These are phyloP conservation scores for Sporothrix humicola DNA, from an alignment of 2,329 filamentous ascomycete genomes.

Conservation along the genomic window DNA sequence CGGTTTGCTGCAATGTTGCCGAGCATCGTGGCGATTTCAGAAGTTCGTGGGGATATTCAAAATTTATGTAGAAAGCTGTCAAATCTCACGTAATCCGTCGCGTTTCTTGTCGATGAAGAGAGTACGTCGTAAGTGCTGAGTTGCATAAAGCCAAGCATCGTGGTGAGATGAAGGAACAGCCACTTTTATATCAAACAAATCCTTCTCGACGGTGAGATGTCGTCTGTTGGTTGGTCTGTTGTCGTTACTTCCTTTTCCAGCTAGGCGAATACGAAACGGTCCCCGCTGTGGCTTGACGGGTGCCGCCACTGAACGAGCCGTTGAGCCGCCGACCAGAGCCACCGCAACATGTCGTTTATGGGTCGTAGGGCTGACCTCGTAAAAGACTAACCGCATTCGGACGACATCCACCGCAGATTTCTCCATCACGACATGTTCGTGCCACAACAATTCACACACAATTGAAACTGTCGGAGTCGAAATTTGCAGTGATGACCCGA, in stretches of 20 bases:
- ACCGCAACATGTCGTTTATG: no score
- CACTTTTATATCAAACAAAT: not conserved
- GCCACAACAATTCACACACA: no score
- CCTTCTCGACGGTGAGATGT: not conserved
- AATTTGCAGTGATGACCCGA: no score
- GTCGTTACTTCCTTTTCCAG: not conserved
- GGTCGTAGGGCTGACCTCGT: not conserved
- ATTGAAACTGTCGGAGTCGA: no score
- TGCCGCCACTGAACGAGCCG: not conserved
- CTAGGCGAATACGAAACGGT: not conserved
- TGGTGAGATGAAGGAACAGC: not conserved
- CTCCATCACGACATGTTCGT: no score
- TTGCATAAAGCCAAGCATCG: no score
- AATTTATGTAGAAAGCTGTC: not conserved
- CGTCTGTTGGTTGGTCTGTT: not conserved
- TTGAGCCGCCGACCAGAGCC: not conserved
- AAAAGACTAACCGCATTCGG: slow-evolving; percentile 5
- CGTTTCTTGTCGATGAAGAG: not conserved
- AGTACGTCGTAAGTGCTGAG: not conserved
- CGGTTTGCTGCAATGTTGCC: not conserved
- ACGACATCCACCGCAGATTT: not conserved
- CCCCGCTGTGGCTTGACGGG: not conserved
- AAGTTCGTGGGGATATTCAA: not conserved
- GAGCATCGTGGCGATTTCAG: not conserved
- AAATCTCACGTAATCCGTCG: not conserved